Percentiles rank a stretch among this genome's conserved stretches.
Conservation (phyloP, 129 eudicot species). For the Dittrichia graveolens region DNA sequence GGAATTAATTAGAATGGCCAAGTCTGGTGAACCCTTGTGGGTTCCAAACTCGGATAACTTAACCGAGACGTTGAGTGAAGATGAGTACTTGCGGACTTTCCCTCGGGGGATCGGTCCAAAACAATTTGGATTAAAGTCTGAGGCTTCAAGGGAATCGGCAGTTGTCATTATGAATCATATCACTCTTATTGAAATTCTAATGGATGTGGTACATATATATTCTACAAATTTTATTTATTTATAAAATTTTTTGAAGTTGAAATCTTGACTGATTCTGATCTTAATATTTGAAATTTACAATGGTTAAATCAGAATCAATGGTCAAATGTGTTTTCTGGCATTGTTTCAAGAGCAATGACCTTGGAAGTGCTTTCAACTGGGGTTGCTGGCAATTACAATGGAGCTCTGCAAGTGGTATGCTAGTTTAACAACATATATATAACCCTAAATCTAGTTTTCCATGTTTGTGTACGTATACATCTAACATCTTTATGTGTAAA, state of each 20-base stretch:
- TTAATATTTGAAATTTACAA: not conserved
- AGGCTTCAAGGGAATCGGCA: constrained; percentile 85
- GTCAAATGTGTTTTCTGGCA: constrained; percentile 83
- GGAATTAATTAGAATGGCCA: constrained; percentile 88
- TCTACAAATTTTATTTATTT: not conserved
- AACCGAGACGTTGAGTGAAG: constrained; percentile 69
- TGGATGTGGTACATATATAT: constrained; percentile 73
- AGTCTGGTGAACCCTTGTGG: constrained; percentile 89
- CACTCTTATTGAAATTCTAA: constrained; percentile 82
- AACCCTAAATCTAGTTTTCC: not conserved
- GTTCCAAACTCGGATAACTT: constrained; percentile 59
- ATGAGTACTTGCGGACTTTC: constrained; percentile 73
- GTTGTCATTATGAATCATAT: constrained; percentile 97
- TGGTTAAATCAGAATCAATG: constrained; percentile 76
- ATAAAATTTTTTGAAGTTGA: not conserved
- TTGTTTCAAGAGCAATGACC: constrained; percentile 94
- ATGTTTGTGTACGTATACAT: not conserved
- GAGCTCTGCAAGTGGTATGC: constrained; percentile 96
- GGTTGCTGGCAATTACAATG: constrained; percentile 96
- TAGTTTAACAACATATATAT: not conserved
- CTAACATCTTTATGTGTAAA: constrained; percentile 13
- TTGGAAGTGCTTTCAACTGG: constrained; percentile 94
- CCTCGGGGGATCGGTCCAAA: constrained; percentile 95
- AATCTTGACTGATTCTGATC: not conserved
- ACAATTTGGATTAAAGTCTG: constrained; percentile 75